Percentiles rank a stretch among this genome's conserved stretches.
phyloP scores from a whole-genome alignment of 2,329 filamentous ascomycete species.

The Paecilomyces formosus region DNA sequence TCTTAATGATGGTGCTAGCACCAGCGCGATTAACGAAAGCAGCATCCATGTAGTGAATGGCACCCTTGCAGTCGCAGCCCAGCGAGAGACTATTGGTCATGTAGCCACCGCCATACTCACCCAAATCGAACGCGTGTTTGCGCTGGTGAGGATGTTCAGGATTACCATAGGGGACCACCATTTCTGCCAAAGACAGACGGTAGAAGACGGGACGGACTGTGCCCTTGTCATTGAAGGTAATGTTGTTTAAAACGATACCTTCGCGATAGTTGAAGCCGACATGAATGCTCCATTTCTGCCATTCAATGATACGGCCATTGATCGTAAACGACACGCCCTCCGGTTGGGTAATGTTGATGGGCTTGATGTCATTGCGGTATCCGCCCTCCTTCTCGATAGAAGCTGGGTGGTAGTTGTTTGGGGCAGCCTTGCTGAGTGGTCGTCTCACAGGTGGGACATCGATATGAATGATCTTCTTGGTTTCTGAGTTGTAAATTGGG shows the following conservation, averaged over 20 bases:
- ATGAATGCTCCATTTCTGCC: constrained; percentile 93
- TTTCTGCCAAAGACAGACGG: constrained; percentile 80
- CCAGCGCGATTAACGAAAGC: constrained; percentile 74
- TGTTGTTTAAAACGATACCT: constrained; percentile 83
- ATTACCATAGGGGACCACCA: constrained; percentile 72
- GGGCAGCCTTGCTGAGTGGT: constrained; percentile 61
- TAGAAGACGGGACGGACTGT: constrained; percentile 75
- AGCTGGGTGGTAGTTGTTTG: constrained; percentile 73
- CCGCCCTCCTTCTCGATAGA: constrained; percentile 67
- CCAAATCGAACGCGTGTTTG: constrained; percentile 42
- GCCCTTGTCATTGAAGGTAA: constrained; percentile 80
- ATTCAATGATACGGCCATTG: constrained; percentile 65
- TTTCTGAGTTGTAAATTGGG: constrained; percentile 79
- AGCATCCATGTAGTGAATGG: constrained; percentile 86
- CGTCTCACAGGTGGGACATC: constrained; percentile 72
- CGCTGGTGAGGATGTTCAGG: constrained; percentile 43
- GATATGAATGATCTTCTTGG: constrained; percentile 67
- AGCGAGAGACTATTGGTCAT: constrained; percentile 42
- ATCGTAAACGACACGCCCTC: constrained; percentile 83
- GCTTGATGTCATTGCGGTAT: constrained; percentile 72
- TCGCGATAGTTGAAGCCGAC: constrained; percentile 94
- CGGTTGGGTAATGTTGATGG: constrained; percentile 79
- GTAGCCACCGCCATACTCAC: constrained; percentile 42
- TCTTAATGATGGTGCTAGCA: constrained; percentile 74
- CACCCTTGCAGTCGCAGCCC: constrained; percentile 64